Conservation (phyloP, 2,329 filamentous ascomycete genomes). For the Phoma sp. region DNA sequence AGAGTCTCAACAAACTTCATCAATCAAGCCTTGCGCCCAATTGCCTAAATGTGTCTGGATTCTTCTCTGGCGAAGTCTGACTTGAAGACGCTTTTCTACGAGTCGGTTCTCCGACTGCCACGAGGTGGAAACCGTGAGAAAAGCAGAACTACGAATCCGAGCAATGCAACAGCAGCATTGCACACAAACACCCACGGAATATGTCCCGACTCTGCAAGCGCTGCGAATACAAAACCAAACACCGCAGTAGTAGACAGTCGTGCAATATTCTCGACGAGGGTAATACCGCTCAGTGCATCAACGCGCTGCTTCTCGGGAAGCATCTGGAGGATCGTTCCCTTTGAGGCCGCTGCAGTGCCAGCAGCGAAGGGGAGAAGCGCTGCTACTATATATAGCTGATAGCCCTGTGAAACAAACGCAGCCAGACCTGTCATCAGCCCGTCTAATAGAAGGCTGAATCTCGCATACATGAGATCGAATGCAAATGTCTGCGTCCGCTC, state of each 20-base stretch:
- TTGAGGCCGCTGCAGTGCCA: constrained; percentile 71
- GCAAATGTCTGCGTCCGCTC: constrained; percentile 57
- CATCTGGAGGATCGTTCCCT: constrained; percentile 76
- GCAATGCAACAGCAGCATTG: constrained; percentile 65
- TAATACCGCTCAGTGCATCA: constrained; percentile 72
- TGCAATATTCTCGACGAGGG: constrained; percentile 72
- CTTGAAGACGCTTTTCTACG: too few relatives aligned
- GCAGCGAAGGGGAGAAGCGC: constrained; percentile 71
- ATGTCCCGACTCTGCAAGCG: constrained; percentile 64
- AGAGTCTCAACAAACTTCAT: too few relatives aligned
- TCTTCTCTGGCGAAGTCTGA: too few relatives aligned
- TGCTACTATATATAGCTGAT: constrained; percentile 73
- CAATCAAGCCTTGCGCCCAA: too few relatives aligned
- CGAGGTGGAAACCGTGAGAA: constrained; percentile 55
- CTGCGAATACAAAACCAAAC: constrained; percentile 71
- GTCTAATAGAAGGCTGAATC: constrained; percentile 70
- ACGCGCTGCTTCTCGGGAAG: constrained; percentile 65
- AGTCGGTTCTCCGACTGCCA: constrained; percentile 38
- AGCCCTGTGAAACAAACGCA: constrained; percentile 65
- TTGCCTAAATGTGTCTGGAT: too few relatives aligned
- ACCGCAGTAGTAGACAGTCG: constrained; percentile 66
- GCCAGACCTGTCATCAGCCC: constrained; percentile 68
- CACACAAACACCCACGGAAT: constrained; percentile 69
- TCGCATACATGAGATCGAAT: constrained; percentile 72
- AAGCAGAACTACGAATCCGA: constrained; percentile 56